Conservation (phyloP, 805 yeast genomes). For the Ogataea corticis region DNA sequence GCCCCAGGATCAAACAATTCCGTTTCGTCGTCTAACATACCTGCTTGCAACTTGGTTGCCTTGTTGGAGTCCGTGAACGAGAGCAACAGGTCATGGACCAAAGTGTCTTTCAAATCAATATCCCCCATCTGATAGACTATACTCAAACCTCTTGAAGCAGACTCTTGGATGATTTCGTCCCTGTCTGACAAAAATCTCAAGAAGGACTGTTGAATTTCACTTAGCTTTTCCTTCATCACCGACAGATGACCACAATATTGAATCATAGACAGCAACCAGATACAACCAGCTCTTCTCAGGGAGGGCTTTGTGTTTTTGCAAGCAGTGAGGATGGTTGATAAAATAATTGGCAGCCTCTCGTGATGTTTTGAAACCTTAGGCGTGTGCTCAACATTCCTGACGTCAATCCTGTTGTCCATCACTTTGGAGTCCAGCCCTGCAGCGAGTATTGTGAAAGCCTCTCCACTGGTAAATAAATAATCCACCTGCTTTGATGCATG, state of each 20-base stretch:
- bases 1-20: conserved; percentile 82
- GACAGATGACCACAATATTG: conserved; percentile 65
- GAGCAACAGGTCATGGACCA: conserved; percentile 69
- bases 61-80: conserved; percentile 75
- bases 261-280: conserved; percentile 80
- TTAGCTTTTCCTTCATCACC: conserved; percentile 41
- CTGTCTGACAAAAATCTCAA: conserved; percentile 76
- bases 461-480: conserved; percentile 76
- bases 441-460: conserved; percentile 70
- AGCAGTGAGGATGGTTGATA: conserved; percentile 51
- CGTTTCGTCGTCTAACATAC: conserved; percentile 75
- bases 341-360: conserved; percentile 32
- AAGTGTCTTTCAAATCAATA: conserved; percentile 60
- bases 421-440: conserved; percentile 73
- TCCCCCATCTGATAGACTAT: conserved; percentile 79
- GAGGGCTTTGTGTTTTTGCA: conserved; percentile 71
- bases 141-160: conserved; percentile 87
- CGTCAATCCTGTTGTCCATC: conserved; percentile 53
- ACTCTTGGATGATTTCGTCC: conserved; percentile 88
- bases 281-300: conserved; percentile 71
- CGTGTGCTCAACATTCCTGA: conserved; percentile 37
- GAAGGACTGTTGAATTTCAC: conserved; percentile 71
- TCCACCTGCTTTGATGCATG: conserved; percentile 75
- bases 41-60: conserved; percentile 51
- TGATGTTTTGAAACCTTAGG: conserved; percentile 10